Conservation (phyloP, 441 rosid species). For the Macaranga tanarius region DNA sequence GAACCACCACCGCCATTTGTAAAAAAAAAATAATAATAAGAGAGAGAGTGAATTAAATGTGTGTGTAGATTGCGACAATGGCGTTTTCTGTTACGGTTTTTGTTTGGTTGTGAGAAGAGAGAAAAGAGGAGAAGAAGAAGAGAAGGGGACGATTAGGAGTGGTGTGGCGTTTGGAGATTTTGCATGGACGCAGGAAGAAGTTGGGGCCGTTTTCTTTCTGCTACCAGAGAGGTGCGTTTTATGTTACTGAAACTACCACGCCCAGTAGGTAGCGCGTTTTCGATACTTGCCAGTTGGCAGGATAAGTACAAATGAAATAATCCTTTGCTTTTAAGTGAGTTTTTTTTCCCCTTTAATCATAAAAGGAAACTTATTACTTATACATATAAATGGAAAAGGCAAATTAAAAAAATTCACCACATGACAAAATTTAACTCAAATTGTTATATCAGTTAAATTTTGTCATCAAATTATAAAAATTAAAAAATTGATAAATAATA, state of each 20-base stretch:
- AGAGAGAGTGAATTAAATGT: not conserved
- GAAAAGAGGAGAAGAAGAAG: not conserved
- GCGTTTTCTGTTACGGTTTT: conserved; percentile 17
- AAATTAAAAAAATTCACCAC: too few relatives aligned
- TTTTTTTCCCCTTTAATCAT: too few relatives aligned
- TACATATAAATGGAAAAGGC: too few relatives aligned
- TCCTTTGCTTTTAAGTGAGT: too few relatives aligned
- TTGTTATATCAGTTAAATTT: too few relatives aligned
- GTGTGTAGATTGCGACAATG: not conserved
- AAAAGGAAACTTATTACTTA: too few relatives aligned
- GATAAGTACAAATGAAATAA: not conserved
- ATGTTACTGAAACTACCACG: conserved; percentile 15
- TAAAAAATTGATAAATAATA: too few relatives aligned
- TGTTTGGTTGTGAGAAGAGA: not conserved
- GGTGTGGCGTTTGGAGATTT: conserved; percentile 31
- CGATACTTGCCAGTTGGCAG: not conserved
- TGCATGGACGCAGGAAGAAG: conserved; percentile 59
- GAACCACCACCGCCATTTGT: conserved; percentile 44
- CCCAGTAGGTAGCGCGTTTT: conserved; percentile 23
- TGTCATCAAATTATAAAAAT: too few relatives aligned
- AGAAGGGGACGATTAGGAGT: not conserved
- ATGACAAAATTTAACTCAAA: too few relatives aligned
- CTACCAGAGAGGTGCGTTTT: not conserved
- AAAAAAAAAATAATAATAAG: not conserved
- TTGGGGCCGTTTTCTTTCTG: conserved; percentile 34